Base-by-base conservation (phyloP, 1,139 yeast genomes). In the Candida buenavistaensis region DNA sequence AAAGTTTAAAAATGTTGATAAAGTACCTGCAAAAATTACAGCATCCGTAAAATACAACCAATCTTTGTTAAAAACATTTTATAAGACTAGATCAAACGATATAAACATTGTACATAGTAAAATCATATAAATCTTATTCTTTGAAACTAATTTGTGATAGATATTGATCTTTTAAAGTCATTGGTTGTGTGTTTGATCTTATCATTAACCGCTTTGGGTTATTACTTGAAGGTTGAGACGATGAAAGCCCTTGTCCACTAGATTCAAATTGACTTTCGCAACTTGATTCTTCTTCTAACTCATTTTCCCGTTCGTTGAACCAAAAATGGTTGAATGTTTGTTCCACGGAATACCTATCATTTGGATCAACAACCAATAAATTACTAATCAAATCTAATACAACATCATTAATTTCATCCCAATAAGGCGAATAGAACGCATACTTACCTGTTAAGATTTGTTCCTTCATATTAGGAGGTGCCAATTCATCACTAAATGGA, bases 401-500 rank as follows among this genome's bases (percentile, higher is more conserved):
- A 2, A 69, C 52, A 51, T 84, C 92, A 29, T 68, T 69, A 12
- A 83, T 78, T 1, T 72, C 72, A 55, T 84, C 94, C 86, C 90
- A 84, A 51, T 80, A 84, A 0, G 94, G 94, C 2, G 87, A 78
- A 52, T 79, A 84, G 51, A 84, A 84, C 1, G 89, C 89, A 58
- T 71, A 83, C 43, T 71, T 73, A 0, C 84, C 92, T 17, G 64
- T 60, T 12, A 80, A 51, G 32, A 84, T 84, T 54, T 84, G 94
- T 35, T 83, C 87, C 45, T 78, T 74, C 86, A 84, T 81, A 25
- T 72, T 68, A 5, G 92, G 92, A 6, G 94, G 94, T 0, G 82
- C 90, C 36, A 84, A 56, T 46, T 84, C 92, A 36, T 84, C 92
- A 51, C 88, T 81, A 50, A 85, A 85, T 0, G 95, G 95, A 3